Conservation (phyloP, 2,329 filamentous ascomycete species). For the Trichocomaceae sp. region DNA sequence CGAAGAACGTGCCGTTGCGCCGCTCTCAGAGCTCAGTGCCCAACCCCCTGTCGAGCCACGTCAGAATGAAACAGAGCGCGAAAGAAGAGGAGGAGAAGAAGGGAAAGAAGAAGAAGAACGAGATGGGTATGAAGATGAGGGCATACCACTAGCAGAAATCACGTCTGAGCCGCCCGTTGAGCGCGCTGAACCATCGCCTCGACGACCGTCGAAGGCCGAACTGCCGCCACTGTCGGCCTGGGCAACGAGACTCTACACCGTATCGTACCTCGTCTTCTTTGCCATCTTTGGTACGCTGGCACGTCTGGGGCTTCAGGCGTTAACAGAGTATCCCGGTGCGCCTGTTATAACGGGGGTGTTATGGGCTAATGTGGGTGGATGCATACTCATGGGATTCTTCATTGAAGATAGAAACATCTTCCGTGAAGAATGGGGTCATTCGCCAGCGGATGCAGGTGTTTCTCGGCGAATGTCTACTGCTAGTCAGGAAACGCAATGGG, state of each 20-base stretch:
- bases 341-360: conserved; percentile 67
- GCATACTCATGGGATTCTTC: conserved; percentile 78
- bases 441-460: conserved; percentile 18
- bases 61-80: not conserved
- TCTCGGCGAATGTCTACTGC: conserved; percentile 19
- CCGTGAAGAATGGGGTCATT: conserved; percentile 55
- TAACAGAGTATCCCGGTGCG: conserved; percentile 72
- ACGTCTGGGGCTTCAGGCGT: conserved; percentile 68
- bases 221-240: conserved; percentile 40
- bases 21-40: conserved; percentile 4
- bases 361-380: conserved; percentile 84
- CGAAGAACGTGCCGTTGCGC: conserved; percentile 5
- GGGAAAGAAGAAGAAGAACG: not conserved
- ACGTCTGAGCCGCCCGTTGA: conserved; percentile 7
- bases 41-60: conserved; percentile 4
- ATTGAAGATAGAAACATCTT: conserved; percentile 72
- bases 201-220: conserved; percentile 27
- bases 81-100: not conserved
- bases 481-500: conserved; percentile 31
- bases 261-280: conserved; percentile 80
- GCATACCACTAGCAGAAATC: conserved; percentile 11
- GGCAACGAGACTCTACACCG: conserved; percentile 59
- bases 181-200: conserved; percentile 20
- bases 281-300: conserved; percentile 78
- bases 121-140: not conserved